Evolutionary conservation across 169 alveolate species (phyloP), one percentile per base, ranked within the genome.

Genomic region (Plasmodium coatneyi): DNA sequence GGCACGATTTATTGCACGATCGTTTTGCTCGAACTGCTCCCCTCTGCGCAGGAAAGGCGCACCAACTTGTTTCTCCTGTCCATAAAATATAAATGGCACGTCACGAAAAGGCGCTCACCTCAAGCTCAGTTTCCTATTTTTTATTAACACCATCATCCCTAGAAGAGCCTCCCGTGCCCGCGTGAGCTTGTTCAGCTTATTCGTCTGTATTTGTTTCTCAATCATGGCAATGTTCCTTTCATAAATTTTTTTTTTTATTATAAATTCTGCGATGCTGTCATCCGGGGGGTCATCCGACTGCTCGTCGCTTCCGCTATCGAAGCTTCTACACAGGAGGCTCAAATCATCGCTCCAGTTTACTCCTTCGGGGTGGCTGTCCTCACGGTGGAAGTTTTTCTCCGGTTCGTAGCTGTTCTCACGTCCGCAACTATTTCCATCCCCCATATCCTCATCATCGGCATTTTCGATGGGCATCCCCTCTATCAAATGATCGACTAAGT

Each of bases 151-250:
- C 52, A 89, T 81, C 91, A 80, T 80, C 10, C 66, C 90, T 66
- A 79, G 71, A 36, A 89, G 41, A 25, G 30, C 72, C 49, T 89
- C 91, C 46, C 56, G 81, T 2, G 94, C 72, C 71, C 81, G 41
- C 32, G 70, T 80, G 2, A 89, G 87, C 71, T 80, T 89, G 54
- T 89, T 60, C 25, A 89, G 52, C 82, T 89, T 79, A 80, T 70
- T 80, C 72, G 54, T 79, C 71, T 89, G 94, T 60, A 89, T 89
- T 66, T 80, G 60, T 25, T 28, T 39, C 72, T 89, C 94, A 79
- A 89, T 78, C 46, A 79, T 81, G 80, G 94, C 94, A 60, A 89
- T 89, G 39, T 89, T 80, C 41, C 81, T 89, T 66, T 89, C 91
- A 34, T 89, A 89, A 22, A 89, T 79, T 80, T 89, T 89, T 46